A percentile compares a stretch with the other conserved stretches of the same genome.
phyloP scores from a whole-genome alignment of 75 land plant species.

The Selaginella moellendorffii region DNA sequence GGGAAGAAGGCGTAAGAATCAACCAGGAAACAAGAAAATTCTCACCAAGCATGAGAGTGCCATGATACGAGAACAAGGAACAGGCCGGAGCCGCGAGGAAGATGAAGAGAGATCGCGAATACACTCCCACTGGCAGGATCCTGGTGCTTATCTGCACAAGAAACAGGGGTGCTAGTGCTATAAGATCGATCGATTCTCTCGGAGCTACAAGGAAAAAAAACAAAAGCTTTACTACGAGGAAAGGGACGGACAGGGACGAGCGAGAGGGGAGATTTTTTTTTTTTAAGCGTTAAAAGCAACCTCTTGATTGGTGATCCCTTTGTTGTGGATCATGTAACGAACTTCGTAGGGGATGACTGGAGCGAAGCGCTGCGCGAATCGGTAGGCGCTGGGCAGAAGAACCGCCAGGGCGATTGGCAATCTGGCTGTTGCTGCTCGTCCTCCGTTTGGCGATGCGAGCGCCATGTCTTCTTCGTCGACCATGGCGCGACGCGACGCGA shows the following conservation, averaged over 20 bases:
- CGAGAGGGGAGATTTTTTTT: background rate
- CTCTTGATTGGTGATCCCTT: background rate
- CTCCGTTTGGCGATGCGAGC: no score
- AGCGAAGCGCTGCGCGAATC: background rate
- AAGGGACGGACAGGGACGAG: background rate
- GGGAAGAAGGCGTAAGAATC: no score
- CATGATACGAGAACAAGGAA: background rate
- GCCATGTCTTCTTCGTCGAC: no score
- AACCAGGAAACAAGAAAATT: no score
- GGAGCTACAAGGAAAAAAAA: no score
- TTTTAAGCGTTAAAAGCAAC: background rate
- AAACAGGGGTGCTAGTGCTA: no score
- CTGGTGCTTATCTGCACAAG: background rate
- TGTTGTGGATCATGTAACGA: background rate
- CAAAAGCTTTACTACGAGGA: no score
- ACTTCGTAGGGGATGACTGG: background rate
- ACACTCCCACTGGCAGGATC: background rate
- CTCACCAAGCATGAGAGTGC: background rate
- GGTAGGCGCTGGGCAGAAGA: background rate
- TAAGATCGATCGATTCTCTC: no score
- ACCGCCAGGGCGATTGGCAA: no score
- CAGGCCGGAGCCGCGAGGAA: background rate
- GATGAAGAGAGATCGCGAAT: background rate
- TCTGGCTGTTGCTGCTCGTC: no score
- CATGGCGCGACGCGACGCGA: no score